Evolutionary conservation across 495 filamentous ascomycete species (phyloP), one percentile per base, ranked within the genome.

Genomic region (Neurospora sp.): DNA sequence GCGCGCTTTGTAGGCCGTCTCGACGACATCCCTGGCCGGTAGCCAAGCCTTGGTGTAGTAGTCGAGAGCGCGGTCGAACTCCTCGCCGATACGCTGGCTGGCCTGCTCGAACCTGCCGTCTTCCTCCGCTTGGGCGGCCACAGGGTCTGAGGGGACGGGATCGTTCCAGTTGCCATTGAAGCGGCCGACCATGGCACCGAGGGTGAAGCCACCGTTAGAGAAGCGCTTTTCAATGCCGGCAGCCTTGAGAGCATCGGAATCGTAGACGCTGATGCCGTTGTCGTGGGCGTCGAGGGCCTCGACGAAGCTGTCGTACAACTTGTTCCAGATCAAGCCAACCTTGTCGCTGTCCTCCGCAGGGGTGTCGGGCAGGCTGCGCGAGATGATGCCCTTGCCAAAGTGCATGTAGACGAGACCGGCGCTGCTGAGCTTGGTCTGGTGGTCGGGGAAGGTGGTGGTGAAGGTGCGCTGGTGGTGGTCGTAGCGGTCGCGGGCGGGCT

Each of bases 391-490:
- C 71, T 88, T 89, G 71, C 95, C 96, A 77, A 97, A 97, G 83
- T 99, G 95, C 88, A 97, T 89, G 85, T 94, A 99, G 3, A 99
- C 93, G 18, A 99, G 86, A 0, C 96, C 96, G 0, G 96, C 96
- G 73, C 92, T 94, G 71, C 92, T 96, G 69, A 99, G 90, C 85
- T 96, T 97, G 44, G 96, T 99, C 41, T 80, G 78, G 72, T 90
- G 90, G 42, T 86, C 86, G 22, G 94, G 93, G 80, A 90, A 90
- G 45, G 89, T 92, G 73, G 93, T 92, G 71, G 80, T 78, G 84
- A 99, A 99, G 76, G 89, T 90, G 71, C 94, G 93, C 83, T 99
- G 96, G 87, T 99, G 96, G 85, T 99, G 96, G 82, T 99, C 96
- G 84, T 92, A 99, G 73, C 94, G 91, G 81, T 94, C 89, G 72